Base-by-base conservation (phyloP, 352 stramenopile species). In the Pythium aphanidermatum region DNA sequence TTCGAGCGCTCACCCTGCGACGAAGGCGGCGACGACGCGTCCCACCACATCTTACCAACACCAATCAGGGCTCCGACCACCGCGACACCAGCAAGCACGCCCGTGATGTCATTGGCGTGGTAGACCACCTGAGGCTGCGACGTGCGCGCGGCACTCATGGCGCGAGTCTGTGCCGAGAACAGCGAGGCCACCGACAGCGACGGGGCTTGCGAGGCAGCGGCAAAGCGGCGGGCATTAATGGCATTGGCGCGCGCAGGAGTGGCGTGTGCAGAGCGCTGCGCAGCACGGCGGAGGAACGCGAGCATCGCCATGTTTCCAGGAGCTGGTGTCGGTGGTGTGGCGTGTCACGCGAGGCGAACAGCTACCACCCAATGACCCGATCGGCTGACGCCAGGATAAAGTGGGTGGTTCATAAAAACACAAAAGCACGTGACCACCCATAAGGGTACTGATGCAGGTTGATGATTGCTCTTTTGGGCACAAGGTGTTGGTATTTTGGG, bases 31-130 rank as follows among this genome's bases (percentile, higher is more conserved):
- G 67, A 62, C 16, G 78, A 91, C 16, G 77, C 78, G 49, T 89
- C 74, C 76, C 76, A 91, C 74, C 78, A 90, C 74, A 93, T 93
- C 47, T 93, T 91, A 3, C 74, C 81, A 0, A 93, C 76, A 12
- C 78, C 76, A 4, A 86, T 46, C 14, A 89, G 50, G 10, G 76
- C 78, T 10, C 78, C 67, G 9, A 87, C 66, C 19, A 86, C 60
- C 8, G 81, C 81, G 20, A 93, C 72, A 26, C 74, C 70, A 5
- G 71, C 74, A 16, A 91, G 67, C 30, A 91, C 58, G 21, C 66
- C 71, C 17, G 78, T 85, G 29, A 77, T 66, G 35, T 90, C 78
- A 34, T 63, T 67, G 7, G 60, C 51, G 9, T 67, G 42, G 53
- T 81, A 59, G 27, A 57, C 46, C 13, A 62, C 56, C 12, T 40